These are phyloP conservation scores for Flaveria brownii DNA, from an alignment of 129 eudicot genomes.

Conservation along the genomic window DNA sequence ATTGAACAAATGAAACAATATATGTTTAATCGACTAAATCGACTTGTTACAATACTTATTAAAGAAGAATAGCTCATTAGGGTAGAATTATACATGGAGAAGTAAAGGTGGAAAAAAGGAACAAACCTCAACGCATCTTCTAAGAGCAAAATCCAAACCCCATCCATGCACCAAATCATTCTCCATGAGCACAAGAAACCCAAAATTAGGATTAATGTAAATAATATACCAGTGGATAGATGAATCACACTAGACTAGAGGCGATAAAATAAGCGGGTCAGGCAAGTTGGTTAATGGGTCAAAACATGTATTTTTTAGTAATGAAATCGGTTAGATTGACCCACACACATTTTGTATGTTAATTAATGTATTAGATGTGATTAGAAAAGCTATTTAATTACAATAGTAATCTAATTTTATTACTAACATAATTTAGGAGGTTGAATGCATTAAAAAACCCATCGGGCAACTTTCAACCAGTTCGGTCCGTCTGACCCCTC, in stretches of 20 bases:
- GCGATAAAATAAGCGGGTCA: not conserved
- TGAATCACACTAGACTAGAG: not conserved
- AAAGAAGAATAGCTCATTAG: not conserved
- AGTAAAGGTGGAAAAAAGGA: not conserved
- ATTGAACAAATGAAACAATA: not conserved
- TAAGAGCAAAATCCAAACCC: constrained; percentile 93
- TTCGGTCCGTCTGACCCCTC: not conserved
- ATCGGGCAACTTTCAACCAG: not conserved
- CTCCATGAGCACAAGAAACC: constrained; percentile 37
- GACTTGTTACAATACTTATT: not conserved
- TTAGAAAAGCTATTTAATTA: not conserved
- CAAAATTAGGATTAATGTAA: constrained; percentile 6
- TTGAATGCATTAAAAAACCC: not conserved
- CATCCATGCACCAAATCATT: constrained; percentile 98
- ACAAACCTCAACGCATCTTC: constrained; percentile 86
- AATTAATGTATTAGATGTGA: not conserved
- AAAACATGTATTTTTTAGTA: not conserved
- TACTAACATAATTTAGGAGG: not conserved
- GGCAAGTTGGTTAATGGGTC: not conserved
- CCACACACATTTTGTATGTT: not conserved
- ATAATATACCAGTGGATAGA: not conserved
- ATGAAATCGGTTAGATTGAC: not conserved
- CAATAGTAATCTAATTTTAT: not conserved
- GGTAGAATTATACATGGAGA: not conserved
- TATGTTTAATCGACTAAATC: not conserved